These are phyloP conservation scores for Melanogaster broomeanus DNA, from an alignment of 768 basidiomycete genomes.

Conservation along the genomic window DNA sequence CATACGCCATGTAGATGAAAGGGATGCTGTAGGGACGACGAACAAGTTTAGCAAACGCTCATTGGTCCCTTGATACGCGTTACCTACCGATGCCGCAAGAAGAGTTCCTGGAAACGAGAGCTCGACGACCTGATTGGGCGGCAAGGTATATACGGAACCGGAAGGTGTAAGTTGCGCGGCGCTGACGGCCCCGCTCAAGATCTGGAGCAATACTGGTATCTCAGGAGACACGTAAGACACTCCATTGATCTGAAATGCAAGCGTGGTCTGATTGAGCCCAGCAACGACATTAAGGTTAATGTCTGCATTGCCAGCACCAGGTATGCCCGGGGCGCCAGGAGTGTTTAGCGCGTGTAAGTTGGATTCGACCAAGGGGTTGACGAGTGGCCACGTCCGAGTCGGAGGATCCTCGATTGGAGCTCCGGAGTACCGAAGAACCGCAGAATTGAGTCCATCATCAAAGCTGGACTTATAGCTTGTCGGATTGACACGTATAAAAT, in stretches of 20 bases:
- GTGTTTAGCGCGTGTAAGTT: constrained; percentile 15
- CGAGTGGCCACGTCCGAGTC: constrained; percentile 14
- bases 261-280: neutral
- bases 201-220: constrained; percentile 51
- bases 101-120: neutral
- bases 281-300: constrained; percentile 11
- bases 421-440: constrained; percentile 41
- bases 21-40: constrained; percentile 24
- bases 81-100: no score
- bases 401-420: constrained; percentile 34
- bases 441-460: constrained; percentile 35
- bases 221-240: constrained; percentile 34
- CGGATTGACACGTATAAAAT: constrained; percentile 40
- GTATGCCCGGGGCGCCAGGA: constrained; percentile 27
- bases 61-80: no score
- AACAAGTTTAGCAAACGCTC: neutral
- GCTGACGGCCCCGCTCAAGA: constrained; percentile 44
- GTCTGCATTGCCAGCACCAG: constrained; percentile 28
- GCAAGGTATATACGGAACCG: constrained; percentile 8
- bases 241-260: neutral
- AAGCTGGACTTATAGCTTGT: constrained; percentile 26
- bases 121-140: constrained; percentile 11
- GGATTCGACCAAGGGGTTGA: constrained; percentile 14
- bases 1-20: constrained; percentile 35
- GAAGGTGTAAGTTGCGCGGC: constrained; percentile 36